A percentile compares a stretch with the other conserved stretches of the same genome.
These are phyloP conservation scores for Pleomassaria siparia DNA, from an alignment of 2,329 filamentous ascomycete species.

Conservation along the genomic window DNA sequence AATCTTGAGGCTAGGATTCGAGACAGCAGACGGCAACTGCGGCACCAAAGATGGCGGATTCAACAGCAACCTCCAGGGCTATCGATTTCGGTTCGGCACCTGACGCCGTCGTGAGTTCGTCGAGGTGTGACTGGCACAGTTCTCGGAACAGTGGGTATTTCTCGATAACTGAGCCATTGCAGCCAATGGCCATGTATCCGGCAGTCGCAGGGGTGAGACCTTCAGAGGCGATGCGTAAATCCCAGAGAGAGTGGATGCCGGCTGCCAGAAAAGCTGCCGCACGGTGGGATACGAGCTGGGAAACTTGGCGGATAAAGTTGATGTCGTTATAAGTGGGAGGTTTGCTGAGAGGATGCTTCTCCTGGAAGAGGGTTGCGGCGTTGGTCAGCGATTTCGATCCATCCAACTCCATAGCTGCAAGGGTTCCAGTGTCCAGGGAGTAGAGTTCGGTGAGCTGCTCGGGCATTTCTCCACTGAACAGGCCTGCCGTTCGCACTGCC, in stretches of 20 bases:
- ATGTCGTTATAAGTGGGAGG: slow-evolving; percentile 53
- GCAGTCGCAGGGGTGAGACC: slow-evolving; percentile 38
- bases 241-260: slow-evolving; percentile 64
- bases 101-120: slow-evolving; percentile 54
- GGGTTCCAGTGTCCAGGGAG: slow-evolving; percentile 59
- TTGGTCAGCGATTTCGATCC: slow-evolving; percentile 41
- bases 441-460: slow-evolving; percentile 59
- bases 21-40: slow-evolving; percentile 62
- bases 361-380: slow-evolving; percentile 52
- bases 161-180: slow-evolving; percentile 78
- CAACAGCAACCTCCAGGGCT: slow-evolving; percentile 67
- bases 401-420: slow-evolving; percentile 60
- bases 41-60: slow-evolving; percentile 74
- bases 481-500: slow-evolving; percentile 55
- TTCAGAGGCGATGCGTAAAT: slow-evolving; percentile 55
- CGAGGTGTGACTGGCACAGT: slow-evolving; percentile 64
- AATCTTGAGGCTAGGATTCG: slow-evolving; percentile 21
- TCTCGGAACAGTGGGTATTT: slow-evolving; percentile 70
- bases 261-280: slow-evolving; percentile 65
- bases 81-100: slow-evolving; percentile 51
- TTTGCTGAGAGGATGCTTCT: slow-evolving; percentile 52
- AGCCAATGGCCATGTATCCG: slow-evolving; percentile 60
- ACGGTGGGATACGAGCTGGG: slow-evolving; percentile 57
- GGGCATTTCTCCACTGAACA: slow-evolving; percentile 61
- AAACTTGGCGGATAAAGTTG: slow-evolving; percentile 56